phyloP scores from a whole-genome alignment of 495 filamentous ascomycete genomes.

The Aspergillus avenaceus region DNA sequence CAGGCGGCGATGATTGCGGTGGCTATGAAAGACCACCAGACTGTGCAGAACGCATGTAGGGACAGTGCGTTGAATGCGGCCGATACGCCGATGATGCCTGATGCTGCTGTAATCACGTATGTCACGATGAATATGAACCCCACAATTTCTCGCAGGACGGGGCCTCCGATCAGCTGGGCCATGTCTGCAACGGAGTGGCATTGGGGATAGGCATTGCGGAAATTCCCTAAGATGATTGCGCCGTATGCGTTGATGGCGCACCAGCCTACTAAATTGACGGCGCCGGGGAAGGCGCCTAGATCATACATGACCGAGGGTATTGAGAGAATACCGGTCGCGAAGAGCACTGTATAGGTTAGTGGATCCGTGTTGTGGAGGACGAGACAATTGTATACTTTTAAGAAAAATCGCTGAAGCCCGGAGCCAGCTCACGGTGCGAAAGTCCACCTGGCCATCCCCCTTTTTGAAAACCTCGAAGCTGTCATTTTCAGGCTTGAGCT shows the following conservation, averaged over 20 bases:
- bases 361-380: neutral
- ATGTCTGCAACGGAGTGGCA: slow-evolving; percentile 63
- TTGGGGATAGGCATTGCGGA: slow-evolving; percentile 30
- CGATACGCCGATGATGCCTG: slow-evolving; percentile 48
- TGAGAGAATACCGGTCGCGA: slow-evolving; percentile 57
- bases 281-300: slow-evolving; percentile 55
- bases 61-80: slow-evolving; percentile 48
- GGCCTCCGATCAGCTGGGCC: slow-evolving; percentile 59
- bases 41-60: slow-evolving; percentile 43
- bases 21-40: slow-evolving; percentile 34
- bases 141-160: slow-evolving; percentile 37
- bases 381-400: slow-evolving; percentile 29
- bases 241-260: slow-evolving; percentile 59
- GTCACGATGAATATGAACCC: slow-evolving; percentile 43
- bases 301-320: slow-evolving; percentile 58
- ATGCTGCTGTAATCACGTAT: slow-evolving; percentile 44
- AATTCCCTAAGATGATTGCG: slow-evolving; percentile 34
- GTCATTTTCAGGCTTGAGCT: slow-evolving; percentile 21
- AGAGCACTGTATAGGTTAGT: slow-evolving; percentile 30
- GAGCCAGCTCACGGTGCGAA: slow-evolving; percentile 56
- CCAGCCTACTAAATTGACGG: slow-evolving; percentile 55
- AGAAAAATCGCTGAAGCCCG: slow-evolving; percentile 54
- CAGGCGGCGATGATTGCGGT: slow-evolving; percentile 64
- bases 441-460: slow-evolving; percentile 46
- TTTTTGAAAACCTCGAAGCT: slow-evolving; percentile 50